Conservation (phyloP, 2,329 filamentous ascomycete species). For the Verruconis gallopava region DNA sequence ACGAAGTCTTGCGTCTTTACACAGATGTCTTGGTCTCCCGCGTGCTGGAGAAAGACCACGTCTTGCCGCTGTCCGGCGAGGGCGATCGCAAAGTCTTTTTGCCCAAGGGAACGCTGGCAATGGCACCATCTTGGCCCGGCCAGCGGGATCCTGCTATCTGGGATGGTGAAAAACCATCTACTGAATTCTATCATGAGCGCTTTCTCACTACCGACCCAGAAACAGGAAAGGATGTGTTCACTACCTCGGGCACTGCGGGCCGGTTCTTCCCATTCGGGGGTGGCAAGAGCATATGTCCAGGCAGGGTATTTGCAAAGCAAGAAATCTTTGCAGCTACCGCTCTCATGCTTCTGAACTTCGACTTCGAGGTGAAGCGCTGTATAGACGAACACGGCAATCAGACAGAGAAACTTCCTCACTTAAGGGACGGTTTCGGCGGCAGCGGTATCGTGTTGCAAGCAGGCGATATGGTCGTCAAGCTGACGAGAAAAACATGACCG, state of each 20-base stretch:
- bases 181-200: slow-evolving; percentile 17
- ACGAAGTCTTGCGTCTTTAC: slow-evolving; percentile 22
- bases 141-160: slow-evolving; percentile 18
- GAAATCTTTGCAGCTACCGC: slow-evolving; percentile 11
- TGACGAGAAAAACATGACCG: slow-evolving; percentile 6
- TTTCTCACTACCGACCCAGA: slow-evolving; percentile 16
- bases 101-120: slow-evolving; percentile 12
- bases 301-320: slow-evolving; percentile 12
- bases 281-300: slow-evolving; percentile 12
- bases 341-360: slow-evolving; percentile 10
- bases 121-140: slow-evolving; percentile 19
- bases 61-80: slow-evolving; percentile 17
- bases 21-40: slow-evolving; percentile 20
- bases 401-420: slow-evolving; percentile 3
- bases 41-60: slow-evolving; percentile 17
- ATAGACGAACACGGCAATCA: slow-evolving; percentile 7
- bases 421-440: slow-evolving; percentile 8
- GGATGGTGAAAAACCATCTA: slow-evolving; percentile 6
- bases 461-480: slow-evolving; percentile 10
- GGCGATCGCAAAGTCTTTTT: slow-evolving; percentile 7
- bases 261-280: slow-evolving; percentile 22
- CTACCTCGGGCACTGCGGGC: slow-evolving; percentile 16
- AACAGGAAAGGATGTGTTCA: slow-evolving; percentile 17
- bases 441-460: slow-evolving; percentile 8
- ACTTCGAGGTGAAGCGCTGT: slow-evolving; percentile 9